These are phyloP conservation scores for Kluyveromyces wickerhamii DNA, from an alignment of 805 yeast genomes.

Conservation along the genomic window DNA sequence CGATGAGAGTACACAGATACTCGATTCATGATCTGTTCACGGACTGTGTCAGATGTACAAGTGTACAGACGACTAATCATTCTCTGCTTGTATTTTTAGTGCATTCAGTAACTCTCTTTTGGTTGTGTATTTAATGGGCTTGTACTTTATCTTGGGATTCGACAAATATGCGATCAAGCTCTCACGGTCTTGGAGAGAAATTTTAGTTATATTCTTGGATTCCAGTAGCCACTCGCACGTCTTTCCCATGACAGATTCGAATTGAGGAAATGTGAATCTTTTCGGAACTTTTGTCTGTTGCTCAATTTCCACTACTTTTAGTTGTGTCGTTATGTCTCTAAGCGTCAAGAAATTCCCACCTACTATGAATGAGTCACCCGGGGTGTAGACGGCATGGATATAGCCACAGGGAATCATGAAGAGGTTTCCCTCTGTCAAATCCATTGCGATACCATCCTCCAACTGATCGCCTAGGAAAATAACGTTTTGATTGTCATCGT, in stretches of 20 bases:
- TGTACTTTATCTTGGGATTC: constrained; percentile 13
- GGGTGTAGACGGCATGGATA: constrained; percentile 87
- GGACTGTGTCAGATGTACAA: too few species aligned
- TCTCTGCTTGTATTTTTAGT: constrained; percentile 4
- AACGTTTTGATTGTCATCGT: constrained; percentile 46
- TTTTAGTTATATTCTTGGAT: background rate
- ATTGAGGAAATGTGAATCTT: constrained; percentile 71
- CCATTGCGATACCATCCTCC: constrained; percentile 46
- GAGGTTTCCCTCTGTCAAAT: constrained; percentile 56
- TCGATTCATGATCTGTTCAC: too few species aligned
- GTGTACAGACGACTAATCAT: too few species aligned
- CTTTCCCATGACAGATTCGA: constrained; percentile 46
- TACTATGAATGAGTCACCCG: constrained; percentile 68
- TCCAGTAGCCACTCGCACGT: constrained; percentile 16
- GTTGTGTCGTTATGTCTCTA: constrained; percentile 53
- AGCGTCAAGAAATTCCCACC: constrained; percentile 83
- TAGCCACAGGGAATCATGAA: constrained; percentile 85
- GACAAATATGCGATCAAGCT: constrained; percentile 12
- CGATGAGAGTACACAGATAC: too few species aligned
- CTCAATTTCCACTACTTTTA: constrained; percentile 57
- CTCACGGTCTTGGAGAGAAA: constrained; percentile 8
- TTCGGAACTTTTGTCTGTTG: constrained; percentile 61
- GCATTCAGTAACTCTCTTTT: constrained; percentile 13
- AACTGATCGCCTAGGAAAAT: constrained; percentile 55
- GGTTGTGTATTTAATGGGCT: constrained; percentile 12